Percentiles rank a stretch among this genome's conserved stretches.
phyloP scores from a whole-genome alignment of 23 red algal genomes.

The Gracilaria gracilis region DNA sequence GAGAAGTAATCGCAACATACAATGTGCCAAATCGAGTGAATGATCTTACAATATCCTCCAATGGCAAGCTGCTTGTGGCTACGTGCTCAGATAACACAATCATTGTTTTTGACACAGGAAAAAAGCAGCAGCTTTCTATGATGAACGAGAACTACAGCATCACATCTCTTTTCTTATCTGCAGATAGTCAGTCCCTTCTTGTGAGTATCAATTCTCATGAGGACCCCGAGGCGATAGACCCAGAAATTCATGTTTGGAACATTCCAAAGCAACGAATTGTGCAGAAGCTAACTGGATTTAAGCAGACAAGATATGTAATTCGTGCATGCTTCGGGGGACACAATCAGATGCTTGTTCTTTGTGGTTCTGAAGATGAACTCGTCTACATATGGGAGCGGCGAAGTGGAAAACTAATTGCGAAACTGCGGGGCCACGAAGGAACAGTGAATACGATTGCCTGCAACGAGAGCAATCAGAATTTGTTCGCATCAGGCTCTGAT shows the following conservation, averaged over 20 bases:
- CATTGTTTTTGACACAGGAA: conserved; percentile 70
- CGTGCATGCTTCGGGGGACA: conserved; percentile 92
- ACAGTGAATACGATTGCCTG: conserved; percentile 95
- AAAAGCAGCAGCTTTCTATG: conserved; percentile 32
- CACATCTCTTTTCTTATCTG: conserved; percentile 89
- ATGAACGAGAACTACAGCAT: conserved; percentile 77
- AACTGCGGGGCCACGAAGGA: conserved; percentile 81
- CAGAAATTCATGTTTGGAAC: conserved; percentile 97
- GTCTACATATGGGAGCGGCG: conserved; percentile 94
- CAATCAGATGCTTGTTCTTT: conserved; percentile 87
- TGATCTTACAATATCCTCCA: conserved; percentile 74
- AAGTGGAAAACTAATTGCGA: conserved; percentile 71
- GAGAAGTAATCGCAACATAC: conserved; percentile 46
- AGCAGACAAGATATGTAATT: conserved; percentile 92
- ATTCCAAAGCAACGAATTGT: conserved; percentile 56
- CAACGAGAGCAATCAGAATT: conserved; percentile 69
- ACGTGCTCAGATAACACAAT: conserved; percentile 82
- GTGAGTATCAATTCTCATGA: conserved; percentile 74
- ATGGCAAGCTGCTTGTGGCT: conserved; percentile 76
- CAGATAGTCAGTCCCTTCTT: conserved; percentile 65
- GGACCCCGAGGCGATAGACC: conserved; percentile 53
- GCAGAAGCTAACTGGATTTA: conserved; percentile 74
- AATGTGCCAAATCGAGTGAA: conserved; percentile 60
- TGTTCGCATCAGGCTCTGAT: conserved; percentile 91
- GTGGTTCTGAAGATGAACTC: conserved; percentile 89